phyloP scores from a whole-genome alignment of 2,329 filamentous ascomycete species.

The Xylariaceae sp. region DNA sequence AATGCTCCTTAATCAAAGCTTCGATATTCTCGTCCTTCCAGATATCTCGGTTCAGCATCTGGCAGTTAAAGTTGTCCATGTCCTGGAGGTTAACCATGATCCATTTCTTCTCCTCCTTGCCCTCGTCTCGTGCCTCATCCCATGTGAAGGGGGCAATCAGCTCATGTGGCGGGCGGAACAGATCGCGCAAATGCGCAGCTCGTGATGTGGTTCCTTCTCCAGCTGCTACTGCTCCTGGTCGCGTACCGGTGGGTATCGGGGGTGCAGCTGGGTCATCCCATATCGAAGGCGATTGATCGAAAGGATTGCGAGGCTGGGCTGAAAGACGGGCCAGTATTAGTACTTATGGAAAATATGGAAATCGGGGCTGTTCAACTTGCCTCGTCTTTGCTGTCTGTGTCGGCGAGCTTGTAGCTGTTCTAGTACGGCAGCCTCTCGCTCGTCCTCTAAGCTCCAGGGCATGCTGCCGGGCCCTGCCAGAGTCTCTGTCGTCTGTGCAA shows the following conservation, averaged over 20 bases:
- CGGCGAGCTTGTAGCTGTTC: conserved; percentile 58
- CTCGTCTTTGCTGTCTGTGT: conserved; percentile 29
- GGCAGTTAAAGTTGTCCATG: conserved; percentile 88
- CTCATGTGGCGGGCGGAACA: conserved; percentile 90
- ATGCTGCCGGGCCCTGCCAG: conserved; percentile 64
- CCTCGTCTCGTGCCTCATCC: conserved; percentile 78
- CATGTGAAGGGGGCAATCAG: conserved; percentile 77
- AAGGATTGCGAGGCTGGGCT: conserved; percentile 25
- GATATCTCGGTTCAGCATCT: conserved; percentile 87
- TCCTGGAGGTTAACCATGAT: conserved; percentile 94
- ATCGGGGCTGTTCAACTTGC: not conserved
- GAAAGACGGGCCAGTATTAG: conserved; percentile 3
- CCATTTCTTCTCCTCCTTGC: conserved; percentile 89
- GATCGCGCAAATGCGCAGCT: conserved; percentile 79
- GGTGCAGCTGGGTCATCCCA: conserved; percentile 40
- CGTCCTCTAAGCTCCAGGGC: conserved; percentile 50
- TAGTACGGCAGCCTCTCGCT: conserved; percentile 58
- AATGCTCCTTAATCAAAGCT: conserved; percentile 83
- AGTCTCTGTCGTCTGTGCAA: conserved; percentile 87
- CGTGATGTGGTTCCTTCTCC: conserved; percentile 55
- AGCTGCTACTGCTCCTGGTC: conserved; percentile 22
- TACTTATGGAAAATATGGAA: not conserved
- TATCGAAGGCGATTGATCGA: conserved; percentile 27
- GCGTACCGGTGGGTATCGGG: conserved; percentile 32
- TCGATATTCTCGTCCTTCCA: conserved; percentile 85